These are phyloP conservation scores for Nemania sp. DNA, from an alignment of 2,329 filamentous ascomycete genomes.

Conservation along the genomic window DNA sequence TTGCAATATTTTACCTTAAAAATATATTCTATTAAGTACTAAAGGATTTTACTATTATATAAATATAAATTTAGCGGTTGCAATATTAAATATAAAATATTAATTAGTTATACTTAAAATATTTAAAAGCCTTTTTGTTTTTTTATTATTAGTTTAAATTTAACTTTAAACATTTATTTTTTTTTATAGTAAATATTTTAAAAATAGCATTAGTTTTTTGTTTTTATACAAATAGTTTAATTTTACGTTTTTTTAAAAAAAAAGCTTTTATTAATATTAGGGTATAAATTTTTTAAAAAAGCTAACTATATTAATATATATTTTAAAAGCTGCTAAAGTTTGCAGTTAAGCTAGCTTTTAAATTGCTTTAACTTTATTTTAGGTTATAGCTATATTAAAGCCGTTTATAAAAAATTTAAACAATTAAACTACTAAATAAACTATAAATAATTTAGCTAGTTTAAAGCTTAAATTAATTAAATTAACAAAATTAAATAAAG, in stretches of 20 bases:
- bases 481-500: not conserved
- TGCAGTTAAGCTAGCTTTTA: not conserved
- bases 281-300: conserved; percentile 14
- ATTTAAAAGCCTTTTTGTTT: not conserved
- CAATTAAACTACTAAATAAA: not conserved
- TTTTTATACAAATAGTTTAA: not conserved
- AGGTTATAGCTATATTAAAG: not conserved
- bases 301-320: conserved; percentile 8
- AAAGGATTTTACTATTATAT: too few relatives aligned
- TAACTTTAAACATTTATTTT: not conserved
- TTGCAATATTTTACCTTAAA: too few relatives aligned
- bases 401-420: not conserved
- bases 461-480: not conserved
- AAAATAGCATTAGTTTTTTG: not conserved
- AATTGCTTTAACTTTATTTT: conserved; percentile 6
- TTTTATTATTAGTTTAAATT: not conserved
- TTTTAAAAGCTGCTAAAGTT: not conserved
- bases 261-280: not conserved
- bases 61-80: not conserved
- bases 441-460: not conserved
- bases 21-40: too few relatives aligned
- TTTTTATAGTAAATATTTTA: not conserved
- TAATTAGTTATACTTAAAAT: not conserved
- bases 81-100: conserved; percentile 6
- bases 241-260: conserved; percentile 1